Evolutionary conservation across 2,329 filamentous ascomycete species (phyloP), one percentile per base, ranked within the genome.

Genomic region (Penicillium decumbens): DNA sequence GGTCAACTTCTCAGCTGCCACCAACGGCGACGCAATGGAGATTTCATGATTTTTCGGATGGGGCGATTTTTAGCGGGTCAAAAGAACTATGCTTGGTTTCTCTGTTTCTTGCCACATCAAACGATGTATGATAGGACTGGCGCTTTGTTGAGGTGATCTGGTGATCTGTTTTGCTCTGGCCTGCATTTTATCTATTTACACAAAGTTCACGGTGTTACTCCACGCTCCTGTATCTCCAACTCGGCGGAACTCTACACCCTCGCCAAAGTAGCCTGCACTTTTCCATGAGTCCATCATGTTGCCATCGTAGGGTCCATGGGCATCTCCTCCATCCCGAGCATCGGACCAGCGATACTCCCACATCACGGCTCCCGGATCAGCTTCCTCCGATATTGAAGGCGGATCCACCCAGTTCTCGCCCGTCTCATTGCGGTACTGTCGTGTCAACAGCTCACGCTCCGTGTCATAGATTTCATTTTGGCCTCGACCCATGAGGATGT

Each of bases 331-430:
- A 64, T 95, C 92, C 35, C 90, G 80, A 15, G 88, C 89, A 67
- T 95, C 90, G 33, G 83, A 85, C 93, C 93, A 98, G 50, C 89
- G 81, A 68, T 89, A 98, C 70, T 97, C 88, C 91, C 92, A 98
- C 77, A 82, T 80, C 30, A 72, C 72, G 1, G 61, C 51, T 24
- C 37, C 52, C 4, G 73, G 42, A 23, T 69, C 64, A 35, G 64
- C 54, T n/a, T 75, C 18, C 71, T 68, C 49, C 33, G 55, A 41
- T 25, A 51, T 32, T 6, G 57, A 47, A 5, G 72, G 63, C 5
- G 76, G 74, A 37, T 83, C 81, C 45, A 79, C 74, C 93, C 93
- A 98, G 7, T 87, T 82, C 61, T 95, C 89, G 29, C 91, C 91
- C 0, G 89, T 89, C 69, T 96, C 91, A 43, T 84, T 83, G 56